Conservation (phyloP, 164 flowering plant genomes). For the Tinospora cordifolia region DNA sequence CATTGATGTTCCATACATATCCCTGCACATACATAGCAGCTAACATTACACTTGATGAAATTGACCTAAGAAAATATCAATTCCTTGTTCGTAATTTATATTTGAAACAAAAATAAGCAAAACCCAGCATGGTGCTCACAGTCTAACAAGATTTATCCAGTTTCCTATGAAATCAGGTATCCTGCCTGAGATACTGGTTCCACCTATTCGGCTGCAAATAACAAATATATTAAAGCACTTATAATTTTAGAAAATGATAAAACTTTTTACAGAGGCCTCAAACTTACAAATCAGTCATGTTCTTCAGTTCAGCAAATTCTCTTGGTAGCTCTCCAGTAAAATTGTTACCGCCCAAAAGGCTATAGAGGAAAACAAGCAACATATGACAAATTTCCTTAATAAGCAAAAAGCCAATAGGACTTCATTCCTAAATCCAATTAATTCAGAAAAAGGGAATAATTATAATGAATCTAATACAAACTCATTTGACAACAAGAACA, state of each 20-base stretch:
- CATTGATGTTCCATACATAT: slow-evolving; percentile 78
- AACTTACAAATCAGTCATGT: slow-evolving; percentile 54
- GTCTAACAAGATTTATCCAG: slow-evolving; percentile 43
- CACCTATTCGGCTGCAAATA: slow-evolving; percentile 71
- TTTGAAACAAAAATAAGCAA: not conserved
- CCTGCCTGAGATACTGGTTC: slow-evolving; percentile 55
- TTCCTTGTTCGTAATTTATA: not conserved
- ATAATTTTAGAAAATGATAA: not conserved
- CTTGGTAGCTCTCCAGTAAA: slow-evolving; percentile 52
- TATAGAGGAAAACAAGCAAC: slow-evolving; percentile 15
- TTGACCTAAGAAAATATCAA: not conserved
- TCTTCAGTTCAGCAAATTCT: slow-evolving; percentile 38
- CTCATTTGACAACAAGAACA: too few relatives aligned
- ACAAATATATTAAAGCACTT: slow-evolving; percentile 4
- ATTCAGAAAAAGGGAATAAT: too few relatives aligned
- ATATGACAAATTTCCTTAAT: not conserved
- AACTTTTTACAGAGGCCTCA: not conserved
- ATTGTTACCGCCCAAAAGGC: slow-evolving; percentile 48
- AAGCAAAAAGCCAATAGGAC: not conserved
- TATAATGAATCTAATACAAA: too few relatives aligned
- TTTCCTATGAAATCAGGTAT: slow-evolving; percentile 83
- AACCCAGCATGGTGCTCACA: slow-evolving; percentile 37
- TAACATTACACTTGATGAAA: slow-evolving; percentile 3
- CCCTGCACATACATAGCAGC: slow-evolving; percentile 33
- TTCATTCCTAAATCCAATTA: too few relatives aligned